Conservation (phyloP, 768 basidiomycete genomes). For the Pulveroboletus frians region DNA sequence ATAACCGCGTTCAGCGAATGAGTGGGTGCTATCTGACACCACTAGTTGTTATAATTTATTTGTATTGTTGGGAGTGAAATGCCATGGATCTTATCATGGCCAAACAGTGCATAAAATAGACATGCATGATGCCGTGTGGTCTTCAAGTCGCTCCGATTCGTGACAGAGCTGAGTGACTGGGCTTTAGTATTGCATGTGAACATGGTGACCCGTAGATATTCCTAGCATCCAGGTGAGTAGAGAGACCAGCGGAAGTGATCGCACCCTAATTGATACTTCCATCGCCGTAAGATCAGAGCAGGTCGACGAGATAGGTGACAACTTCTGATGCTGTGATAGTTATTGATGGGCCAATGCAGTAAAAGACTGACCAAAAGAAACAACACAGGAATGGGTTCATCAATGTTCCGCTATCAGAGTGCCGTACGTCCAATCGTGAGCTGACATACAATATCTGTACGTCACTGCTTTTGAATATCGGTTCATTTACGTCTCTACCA, state of each 20-base stretch:
- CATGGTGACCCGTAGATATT: neutral
- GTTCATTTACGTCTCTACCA: too few species aligned
- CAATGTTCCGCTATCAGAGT: too few species aligned
- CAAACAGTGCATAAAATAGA: neutral
- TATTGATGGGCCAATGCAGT: too few species aligned
- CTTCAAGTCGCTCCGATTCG: neutral
- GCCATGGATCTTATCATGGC: too few species aligned
- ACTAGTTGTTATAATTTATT: too few species aligned
- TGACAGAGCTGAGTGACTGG: neutral
- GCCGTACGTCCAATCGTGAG: too few species aligned
- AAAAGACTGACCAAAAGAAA: too few species aligned
- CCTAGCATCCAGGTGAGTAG: neutral
- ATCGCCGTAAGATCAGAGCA: slow-evolving; percentile 49
- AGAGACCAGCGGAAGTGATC: neutral
- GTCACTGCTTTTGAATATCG: too few species aligned
- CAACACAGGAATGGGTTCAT: too few species aligned
- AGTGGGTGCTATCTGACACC: neutral
- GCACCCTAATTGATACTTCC: slow-evolving; percentile 84
- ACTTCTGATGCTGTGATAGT: too few species aligned
- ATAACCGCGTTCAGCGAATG: neutral
- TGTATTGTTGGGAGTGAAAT: neutral
- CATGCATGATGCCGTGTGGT: neutral
- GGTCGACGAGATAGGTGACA: neutral
- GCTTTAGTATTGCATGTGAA: neutral
- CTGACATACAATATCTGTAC: too few species aligned